These are phyloP conservation scores for Colletotrichum graminicola DNA, from an alignment of 2,329 filamentous ascomycete species.

Conservation along the genomic window DNA sequence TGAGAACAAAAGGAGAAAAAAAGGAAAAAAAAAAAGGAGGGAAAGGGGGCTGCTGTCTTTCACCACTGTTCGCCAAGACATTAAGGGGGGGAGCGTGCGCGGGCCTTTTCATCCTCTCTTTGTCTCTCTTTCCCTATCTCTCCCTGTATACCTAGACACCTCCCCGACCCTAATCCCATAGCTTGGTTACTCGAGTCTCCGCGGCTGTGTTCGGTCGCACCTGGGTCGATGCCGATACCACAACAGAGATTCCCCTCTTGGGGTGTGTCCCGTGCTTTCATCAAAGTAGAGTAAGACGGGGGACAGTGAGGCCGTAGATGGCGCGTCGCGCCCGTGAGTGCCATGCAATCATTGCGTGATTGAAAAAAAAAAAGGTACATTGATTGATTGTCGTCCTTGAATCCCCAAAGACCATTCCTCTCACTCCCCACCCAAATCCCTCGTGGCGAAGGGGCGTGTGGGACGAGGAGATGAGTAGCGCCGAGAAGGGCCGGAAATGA, in stretches of 20 bases:
- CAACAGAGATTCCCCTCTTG: no score
- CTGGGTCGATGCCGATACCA: no score
- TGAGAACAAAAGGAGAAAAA: background rate
- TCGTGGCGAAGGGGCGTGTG: background rate
- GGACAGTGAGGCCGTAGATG: background rate
- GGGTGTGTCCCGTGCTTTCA: background rate
- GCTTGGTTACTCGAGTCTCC: background rate
- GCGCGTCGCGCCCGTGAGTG: background rate
- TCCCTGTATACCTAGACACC: background rate
- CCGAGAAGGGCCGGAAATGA: slow-evolving; percentile 5
- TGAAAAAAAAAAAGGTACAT: background rate
- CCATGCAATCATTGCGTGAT: no score
- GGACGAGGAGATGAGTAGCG: background rate
- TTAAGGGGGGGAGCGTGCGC: background rate
- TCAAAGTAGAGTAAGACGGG: background rate
- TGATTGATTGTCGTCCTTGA: background rate
- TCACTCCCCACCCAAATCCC: no score
- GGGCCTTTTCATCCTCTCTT: background rate
- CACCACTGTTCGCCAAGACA: background rate
- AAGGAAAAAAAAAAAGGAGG: background rate
- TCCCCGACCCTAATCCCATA: background rate
- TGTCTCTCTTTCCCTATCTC: no score
- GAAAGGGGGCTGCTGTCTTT: no score
- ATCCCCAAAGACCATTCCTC: background rate
- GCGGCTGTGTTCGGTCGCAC: background rate